Percentiles rank a stretch among this genome's conserved stretches.
Conservation (phyloP, 805 yeast species). For the Wickerhamiella bombiphila region DNA sequence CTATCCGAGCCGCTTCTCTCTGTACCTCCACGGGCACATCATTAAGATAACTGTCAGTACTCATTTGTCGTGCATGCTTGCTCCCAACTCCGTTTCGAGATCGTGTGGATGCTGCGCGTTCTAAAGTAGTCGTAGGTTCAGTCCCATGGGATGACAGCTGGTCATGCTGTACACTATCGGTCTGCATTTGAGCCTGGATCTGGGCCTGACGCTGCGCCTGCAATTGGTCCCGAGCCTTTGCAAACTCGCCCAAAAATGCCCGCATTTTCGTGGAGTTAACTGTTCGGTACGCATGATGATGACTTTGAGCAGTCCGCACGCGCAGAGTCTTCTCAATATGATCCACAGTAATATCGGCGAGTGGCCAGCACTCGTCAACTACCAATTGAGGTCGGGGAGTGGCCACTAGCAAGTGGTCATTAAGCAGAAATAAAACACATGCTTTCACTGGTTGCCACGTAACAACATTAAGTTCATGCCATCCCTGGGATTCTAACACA, state of each 20-base stretch:
- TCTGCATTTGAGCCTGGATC: conserved; percentile 2
- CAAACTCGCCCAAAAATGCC: conserved; percentile 2
- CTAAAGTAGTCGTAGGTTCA: too few relatives aligned
- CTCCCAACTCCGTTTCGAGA: conserved; percentile 6
- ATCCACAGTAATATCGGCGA: conserved; percentile 35
- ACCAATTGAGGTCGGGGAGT: conserved; percentile 39
- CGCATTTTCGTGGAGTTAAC: not conserved
- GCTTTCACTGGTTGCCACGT: conserved; percentile 70
- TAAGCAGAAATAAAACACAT: conserved; percentile 60
- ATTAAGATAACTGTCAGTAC: conserved; percentile 25
- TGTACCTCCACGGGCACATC: conserved; percentile 34
- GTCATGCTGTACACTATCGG: not conserved
- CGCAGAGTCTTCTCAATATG: conserved; percentile 14
- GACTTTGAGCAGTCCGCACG: not conserved
- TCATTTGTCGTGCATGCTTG: conserved; percentile 35
- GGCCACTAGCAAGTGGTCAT: conserved; percentile 65
- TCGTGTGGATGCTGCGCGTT: conserved; percentile 5
- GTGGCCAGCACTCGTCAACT: conserved; percentile 69
- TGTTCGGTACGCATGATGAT: conserved; percentile 1
- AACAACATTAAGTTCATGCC: conserved; percentile 77
- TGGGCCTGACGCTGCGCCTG: not conserved
- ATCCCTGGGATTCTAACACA: conserved; percentile 60
- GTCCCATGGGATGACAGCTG: too few relatives aligned
- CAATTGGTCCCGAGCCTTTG: conserved; percentile 1
- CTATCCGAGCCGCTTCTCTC: conserved; percentile 40